Evolutionary conservation across 305 asterid species (phyloP).

Genomic region (Andrographis paniculata): DNA sequence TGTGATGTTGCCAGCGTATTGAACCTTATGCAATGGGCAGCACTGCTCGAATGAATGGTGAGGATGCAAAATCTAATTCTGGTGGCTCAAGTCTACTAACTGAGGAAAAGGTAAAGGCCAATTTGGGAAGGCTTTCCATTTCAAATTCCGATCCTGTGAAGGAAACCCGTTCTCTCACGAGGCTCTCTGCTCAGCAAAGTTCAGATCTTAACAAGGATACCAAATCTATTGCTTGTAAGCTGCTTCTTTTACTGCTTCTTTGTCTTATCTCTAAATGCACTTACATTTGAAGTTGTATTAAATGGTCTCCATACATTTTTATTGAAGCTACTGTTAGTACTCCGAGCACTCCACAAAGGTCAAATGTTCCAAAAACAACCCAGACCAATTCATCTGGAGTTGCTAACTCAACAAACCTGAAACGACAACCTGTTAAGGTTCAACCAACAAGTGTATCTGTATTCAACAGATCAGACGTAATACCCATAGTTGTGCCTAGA

Average conservation of each 20-base stretch:
- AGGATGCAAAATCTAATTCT: conserved; percentile 57
- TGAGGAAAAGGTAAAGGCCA: conserved; percentile 54
- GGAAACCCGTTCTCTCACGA: conserved; percentile 60
- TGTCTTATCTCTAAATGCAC: conserved; percentile 6
- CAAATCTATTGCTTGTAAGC: conserved; percentile 66
- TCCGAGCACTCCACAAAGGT: conserved; percentile 80
- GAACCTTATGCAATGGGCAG: conserved; percentile 81
- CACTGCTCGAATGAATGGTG: conserved; percentile 51
- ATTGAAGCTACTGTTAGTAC: conserved; percentile 56
- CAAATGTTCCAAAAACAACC: conserved; percentile 46
- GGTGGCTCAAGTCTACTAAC: conserved; percentile 47
- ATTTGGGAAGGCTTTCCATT: conserved; percentile 75
- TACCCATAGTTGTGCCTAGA: conserved; percentile 81
- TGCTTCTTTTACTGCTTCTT: conserved; percentile 16
- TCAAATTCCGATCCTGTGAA: conserved; percentile 71
- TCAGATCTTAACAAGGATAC: conserved; percentile 69
- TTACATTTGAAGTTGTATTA: conserved; percentile 16
- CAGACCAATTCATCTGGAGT: conserved; percentile 38
- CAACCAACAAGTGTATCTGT: conserved; percentile 44
- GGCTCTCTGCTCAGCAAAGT: conserved; percentile 68
- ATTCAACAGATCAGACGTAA: conserved; percentile 59
- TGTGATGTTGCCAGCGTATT: conserved; percentile 55
- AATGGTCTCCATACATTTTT: conserved; percentile 22
- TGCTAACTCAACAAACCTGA: conserved; percentile 40
- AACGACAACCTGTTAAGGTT: conserved; percentile 57